phyloP scores from a whole-genome alignment of 164 flowering plant genomes.

The Euptelea pleiosperma region DNA sequence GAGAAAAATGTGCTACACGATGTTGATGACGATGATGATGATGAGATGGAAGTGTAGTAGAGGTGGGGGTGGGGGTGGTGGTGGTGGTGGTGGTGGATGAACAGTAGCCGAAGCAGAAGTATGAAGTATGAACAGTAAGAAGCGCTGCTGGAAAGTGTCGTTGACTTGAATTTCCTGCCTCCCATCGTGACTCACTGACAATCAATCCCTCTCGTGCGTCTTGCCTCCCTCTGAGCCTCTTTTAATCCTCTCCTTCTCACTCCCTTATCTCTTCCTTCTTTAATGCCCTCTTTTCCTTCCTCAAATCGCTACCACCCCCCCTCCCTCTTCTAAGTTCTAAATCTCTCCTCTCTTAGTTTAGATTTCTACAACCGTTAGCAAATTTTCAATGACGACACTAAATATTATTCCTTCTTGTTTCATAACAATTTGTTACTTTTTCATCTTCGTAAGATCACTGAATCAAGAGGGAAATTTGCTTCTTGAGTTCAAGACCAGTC shows the following conservation, averaged over 20 bases:
- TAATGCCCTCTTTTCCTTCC: not conserved
- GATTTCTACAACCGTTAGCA: not conserved
- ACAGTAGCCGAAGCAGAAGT: no score
- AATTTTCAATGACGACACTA: not conserved
- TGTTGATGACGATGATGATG: no score
- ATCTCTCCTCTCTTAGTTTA: not conserved
- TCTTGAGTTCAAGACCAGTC: slow-evolving; percentile 37
- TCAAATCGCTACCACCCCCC: not conserved
- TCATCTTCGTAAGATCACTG: slow-evolving; percentile 25
- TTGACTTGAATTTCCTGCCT: slow-evolving; percentile 4
- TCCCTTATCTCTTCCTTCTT: not conserved
- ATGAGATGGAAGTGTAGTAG: no score
- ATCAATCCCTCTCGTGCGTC: not conserved
- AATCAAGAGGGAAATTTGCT: slow-evolving; percentile 44
- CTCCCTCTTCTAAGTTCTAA: not conserved
- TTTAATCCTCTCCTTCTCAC: not conserved
- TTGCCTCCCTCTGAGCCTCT: not conserved
- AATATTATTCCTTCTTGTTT: not conserved
- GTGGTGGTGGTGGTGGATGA: no score
- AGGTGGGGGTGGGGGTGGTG: no score
- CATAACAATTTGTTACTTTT: slow-evolving; percentile 11
- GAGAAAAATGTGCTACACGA: no score
- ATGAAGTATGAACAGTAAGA: no score
- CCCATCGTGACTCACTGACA: not conserved
- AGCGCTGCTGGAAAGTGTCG: slow-evolving; percentile 8